Base-by-base conservation (phyloP, 345 rosid species). In the Noccaea caerulescens region DNA sequence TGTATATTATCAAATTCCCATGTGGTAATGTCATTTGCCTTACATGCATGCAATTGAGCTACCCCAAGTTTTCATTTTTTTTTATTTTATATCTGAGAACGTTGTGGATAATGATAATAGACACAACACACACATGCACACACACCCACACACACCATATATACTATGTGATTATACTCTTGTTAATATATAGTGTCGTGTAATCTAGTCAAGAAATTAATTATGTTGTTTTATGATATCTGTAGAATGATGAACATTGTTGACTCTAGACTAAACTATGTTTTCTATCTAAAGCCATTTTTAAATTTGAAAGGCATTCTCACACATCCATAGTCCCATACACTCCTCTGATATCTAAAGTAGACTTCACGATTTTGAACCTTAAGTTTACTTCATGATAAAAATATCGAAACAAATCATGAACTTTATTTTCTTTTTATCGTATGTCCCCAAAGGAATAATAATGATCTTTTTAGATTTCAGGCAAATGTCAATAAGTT, bases 1-100 rank as follows among this genome's bases (percentile, higher is more conserved):
- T 52, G 59, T 8, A 44, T 54, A 61, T 50, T 34, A 69, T 51
- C 75, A 76, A 76, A 69, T 76, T 47, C 80, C 57, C 66, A 76
- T 64, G 70, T 46, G 47, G 36, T 45, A 30, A 50, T 63, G 75
- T 76, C 72, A 76, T 70, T 43, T 76, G 80, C 62, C 80, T 57
- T 64, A 0, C 79, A 70, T 76, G 0, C 79, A 70, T 76, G 79
- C 75, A 76, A 45, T 38, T 75, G 64, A 18, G 65, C 65, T 62
- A 27, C 39, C 61, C 65, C 61, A 66, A 66, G 60, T 49, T 37
- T 58, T 16, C 20, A 8, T 47, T 5, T 30, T 58, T 8, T 16
- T 39, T 41, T 3, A 39, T 30, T 72, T 10, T 8, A 25, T 57
- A 25, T 57, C 69, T 32, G 2, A 36, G 14, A 41, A 71, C 53